These are phyloP conservation scores for Boletus fagicola DNA, from an alignment of 768 basidiomycete species.

Conservation along the genomic window DNA sequence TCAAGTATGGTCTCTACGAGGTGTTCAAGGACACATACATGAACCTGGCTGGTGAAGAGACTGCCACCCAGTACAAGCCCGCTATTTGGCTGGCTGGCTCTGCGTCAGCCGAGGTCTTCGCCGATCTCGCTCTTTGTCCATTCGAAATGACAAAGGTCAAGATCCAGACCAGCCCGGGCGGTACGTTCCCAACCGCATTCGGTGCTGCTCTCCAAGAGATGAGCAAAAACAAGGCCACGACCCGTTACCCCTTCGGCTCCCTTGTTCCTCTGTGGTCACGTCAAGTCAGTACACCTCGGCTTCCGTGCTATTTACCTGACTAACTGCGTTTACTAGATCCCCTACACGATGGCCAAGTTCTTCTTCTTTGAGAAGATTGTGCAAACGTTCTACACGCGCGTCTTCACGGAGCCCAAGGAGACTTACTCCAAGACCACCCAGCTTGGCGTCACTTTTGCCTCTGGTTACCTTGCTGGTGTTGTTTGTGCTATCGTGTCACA, in stretches of 20 bases:
- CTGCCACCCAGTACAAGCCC: slow-evolving; percentile 75
- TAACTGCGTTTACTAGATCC: slow-evolving; percentile 54
- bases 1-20: slow-evolving; percentile 98
- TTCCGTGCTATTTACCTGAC: not conserved
- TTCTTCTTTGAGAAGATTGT: slow-evolving; percentile 93
- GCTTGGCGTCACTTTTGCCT: slow-evolving; percentile 84
- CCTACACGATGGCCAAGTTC: slow-evolving; percentile 99
- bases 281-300: slow-evolving; percentile 48
- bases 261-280: slow-evolving; percentile 85
- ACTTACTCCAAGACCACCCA: slow-evolving; percentile 78
- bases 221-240: slow-evolving; percentile 61
- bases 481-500: slow-evolving; percentile 95
- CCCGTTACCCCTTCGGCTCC: slow-evolving; percentile 82
- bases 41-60: slow-evolving; percentile 86
- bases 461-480: slow-evolving; percentile 94
- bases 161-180: slow-evolving; percentile 73
- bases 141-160: slow-evolving; percentile 92
- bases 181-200: slow-evolving; percentile 76
- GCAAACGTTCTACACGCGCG: slow-evolving; percentile 82
- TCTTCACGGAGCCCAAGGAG: slow-evolving; percentile 78
- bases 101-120: slow-evolving; percentile 92
- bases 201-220: slow-evolving; percentile 70
- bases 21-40: slow-evolving; percentile 91
- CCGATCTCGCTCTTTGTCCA: slow-evolving; percentile 93
- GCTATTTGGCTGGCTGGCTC: slow-evolving; percentile 92